Percentiles rank a stretch among this genome's conserved stretches.
These are phyloP conservation scores for Fusarium continuum DNA, from an alignment of 2,329 filamentous ascomycete genomes.

Conservation along the genomic window DNA sequence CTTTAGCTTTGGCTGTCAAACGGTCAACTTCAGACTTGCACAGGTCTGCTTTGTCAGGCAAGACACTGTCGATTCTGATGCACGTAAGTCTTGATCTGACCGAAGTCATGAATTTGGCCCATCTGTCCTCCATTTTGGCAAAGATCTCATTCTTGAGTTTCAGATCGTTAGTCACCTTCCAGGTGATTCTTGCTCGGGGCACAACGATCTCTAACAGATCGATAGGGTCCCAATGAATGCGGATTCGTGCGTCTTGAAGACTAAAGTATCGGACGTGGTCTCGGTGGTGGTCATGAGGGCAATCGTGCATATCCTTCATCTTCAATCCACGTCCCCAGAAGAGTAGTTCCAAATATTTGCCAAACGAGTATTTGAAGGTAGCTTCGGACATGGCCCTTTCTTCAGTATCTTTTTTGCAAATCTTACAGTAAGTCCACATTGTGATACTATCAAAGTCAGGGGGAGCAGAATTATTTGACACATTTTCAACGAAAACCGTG, in stretches of 20 bases:
- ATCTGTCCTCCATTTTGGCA: constrained; percentile 79
- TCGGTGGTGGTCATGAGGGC: constrained; percentile 89
- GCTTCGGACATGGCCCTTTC: constrained; percentile 91
- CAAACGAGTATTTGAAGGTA: constrained; percentile 98
- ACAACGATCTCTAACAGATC: constrained; percentile 95
- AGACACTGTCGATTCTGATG: constrained; percentile 90
- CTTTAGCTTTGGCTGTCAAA: constrained; percentile 80
- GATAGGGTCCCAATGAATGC: constrained; percentile 92
- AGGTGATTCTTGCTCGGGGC: constrained; percentile 87
- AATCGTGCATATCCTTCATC: constrained; percentile 74
- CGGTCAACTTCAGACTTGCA: constrained; percentile 85
- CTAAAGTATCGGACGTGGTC: constrained; percentile 95
- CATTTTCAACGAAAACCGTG: constrained; percentile 82
- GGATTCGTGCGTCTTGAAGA: constrained; percentile 82
- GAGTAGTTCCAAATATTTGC: constrained; percentile 95
- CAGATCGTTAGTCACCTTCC: constrained; percentile 96
- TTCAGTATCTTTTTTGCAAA: constrained; percentile 89
- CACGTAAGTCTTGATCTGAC: constrained; percentile 84
- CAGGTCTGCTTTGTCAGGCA: constrained; percentile 84
- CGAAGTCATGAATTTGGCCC: constrained; percentile 87
- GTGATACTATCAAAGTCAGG: constrained; percentile 73
- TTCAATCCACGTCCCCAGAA: constrained; percentile 92
- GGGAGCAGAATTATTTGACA: constrained; percentile 54
- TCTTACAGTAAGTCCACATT: constrained; percentile 98
- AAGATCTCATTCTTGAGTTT: constrained; percentile 94